Evolutionary conservation across 768 basidiomycete species (phyloP).

Genomic region (Lactarius trivialis): DNA sequence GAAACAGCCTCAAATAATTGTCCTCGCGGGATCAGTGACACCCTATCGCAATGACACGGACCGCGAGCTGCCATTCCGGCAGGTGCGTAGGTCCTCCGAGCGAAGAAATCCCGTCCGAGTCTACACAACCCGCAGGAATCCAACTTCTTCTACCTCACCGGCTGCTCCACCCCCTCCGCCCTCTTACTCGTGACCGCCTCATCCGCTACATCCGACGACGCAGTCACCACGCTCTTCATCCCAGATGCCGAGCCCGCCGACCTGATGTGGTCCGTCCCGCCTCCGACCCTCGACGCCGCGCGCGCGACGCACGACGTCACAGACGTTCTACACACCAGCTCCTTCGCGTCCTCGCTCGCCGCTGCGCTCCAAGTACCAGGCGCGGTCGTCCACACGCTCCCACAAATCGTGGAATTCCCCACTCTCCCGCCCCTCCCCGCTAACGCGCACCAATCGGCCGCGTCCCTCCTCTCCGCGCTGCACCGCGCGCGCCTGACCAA

Average conservation of each 20-base stretch:
- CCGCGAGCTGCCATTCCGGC: slow-evolving; percentile 65
- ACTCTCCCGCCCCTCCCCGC: slow-evolving; percentile 35
- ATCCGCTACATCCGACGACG: slow-evolving; percentile 35
- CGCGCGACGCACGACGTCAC: slow-evolving; percentile 53
- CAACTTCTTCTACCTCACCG: slow-evolving; percentile 86
- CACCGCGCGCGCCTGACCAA: slow-evolving; percentile 78
- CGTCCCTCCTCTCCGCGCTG: slow-evolving; percentile 69
- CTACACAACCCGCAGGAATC: slow-evolving; percentile 44
- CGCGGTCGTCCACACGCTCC: slow-evolving; percentile 62
- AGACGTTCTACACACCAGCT: slow-evolving; percentile 43
- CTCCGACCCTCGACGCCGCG: slow-evolving; percentile 58
- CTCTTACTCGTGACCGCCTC: slow-evolving; percentile 57
- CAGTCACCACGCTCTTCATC: slow-evolving; percentile 62
- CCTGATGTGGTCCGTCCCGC: slow-evolving; percentile 86
- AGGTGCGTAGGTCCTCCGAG: slow-evolving; percentile 27
- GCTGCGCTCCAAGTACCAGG: slow-evolving; percentile 34
- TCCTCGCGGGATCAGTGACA: slow-evolving; percentile 59
- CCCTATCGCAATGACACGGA: slow-evolving; percentile 79
- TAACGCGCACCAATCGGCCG: slow-evolving; percentile 40
- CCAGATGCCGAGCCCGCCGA: slow-evolving; percentile 67
- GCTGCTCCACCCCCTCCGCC: slow-evolving; percentile 67
- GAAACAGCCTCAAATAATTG: slow-evolving; percentile 56
- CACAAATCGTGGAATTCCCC: slow-evolving; percentile 49
- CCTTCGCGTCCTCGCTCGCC: slow-evolving; percentile 42
- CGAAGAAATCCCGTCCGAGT: slow-evolving; percentile 25